Percentiles rank a stretch among this genome's conserved stretches.
Evolutionary conservation across 2,329 filamentous ascomycete species (phyloP).

Genomic region (Fonsecaea monophora): DNA sequence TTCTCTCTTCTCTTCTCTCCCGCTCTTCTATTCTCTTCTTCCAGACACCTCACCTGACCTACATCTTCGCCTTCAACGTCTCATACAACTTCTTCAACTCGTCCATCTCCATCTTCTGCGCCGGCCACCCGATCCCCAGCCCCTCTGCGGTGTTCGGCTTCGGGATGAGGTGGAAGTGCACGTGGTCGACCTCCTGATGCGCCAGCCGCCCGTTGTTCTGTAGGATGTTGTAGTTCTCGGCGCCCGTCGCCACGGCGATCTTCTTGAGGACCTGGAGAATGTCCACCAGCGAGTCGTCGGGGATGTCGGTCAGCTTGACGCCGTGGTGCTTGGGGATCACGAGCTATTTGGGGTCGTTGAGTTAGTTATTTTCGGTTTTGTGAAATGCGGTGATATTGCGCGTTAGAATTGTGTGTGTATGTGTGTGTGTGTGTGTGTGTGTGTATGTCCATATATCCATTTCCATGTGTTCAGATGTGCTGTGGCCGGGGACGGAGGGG

Average conservation of each 20-base stretch:
- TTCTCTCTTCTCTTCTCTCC: too few species aligned
- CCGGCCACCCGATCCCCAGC: constrained; percentile 79
- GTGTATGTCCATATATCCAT: too few species aligned
- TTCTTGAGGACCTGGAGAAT: constrained; percentile 88
- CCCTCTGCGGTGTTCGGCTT: constrained; percentile 88
- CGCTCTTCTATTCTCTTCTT: neutral
- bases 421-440: too few species aligned
- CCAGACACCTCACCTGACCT: constrained; percentile 34
- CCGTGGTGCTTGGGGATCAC: constrained; percentile 96
- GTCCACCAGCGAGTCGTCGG: constrained; percentile 83
- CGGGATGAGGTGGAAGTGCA: constrained; percentile 97
- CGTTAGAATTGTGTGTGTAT: neutral
- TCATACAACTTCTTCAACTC: constrained; percentile 78
- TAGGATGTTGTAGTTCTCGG: constrained; percentile 85
- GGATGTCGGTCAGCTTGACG: constrained; percentile 88
- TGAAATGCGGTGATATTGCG: too few species aligned
- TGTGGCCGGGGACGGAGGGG: too few species aligned
- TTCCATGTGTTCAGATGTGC: neutral
- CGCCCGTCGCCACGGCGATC: constrained; percentile 77
- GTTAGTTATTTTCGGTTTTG: too few species aligned
- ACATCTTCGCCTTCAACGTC: constrained; percentile 91
- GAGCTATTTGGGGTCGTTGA: constrained; percentile 63
- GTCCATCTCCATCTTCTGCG: constrained; percentile 77
- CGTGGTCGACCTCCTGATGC: constrained; percentile 92
- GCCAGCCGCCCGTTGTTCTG: constrained; percentile 95